Percentiles rank a stretch among this genome's conserved stretches.
Evolutionary conservation across 1,139 yeast species (phyloP).

Genomic region (Suhomyces atakaporum): DNA sequence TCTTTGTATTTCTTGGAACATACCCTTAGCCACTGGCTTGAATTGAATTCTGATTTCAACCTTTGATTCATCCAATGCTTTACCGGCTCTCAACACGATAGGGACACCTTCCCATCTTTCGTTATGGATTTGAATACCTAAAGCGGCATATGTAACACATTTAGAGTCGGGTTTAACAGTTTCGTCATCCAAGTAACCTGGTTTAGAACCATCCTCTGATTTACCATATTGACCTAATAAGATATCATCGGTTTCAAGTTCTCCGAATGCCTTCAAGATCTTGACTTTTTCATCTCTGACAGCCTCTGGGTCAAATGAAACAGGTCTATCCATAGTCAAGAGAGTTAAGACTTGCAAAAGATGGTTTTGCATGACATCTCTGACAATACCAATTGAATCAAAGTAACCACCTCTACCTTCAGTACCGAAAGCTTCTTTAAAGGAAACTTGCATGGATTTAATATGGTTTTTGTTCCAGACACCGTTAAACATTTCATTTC

Average conservation of each 20-base stretch:
- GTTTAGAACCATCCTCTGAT: slow-evolving; percentile 85
- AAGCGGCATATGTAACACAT: slow-evolving; percentile 91
- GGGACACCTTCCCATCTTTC: slow-evolving; percentile 99
- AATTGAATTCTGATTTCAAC: slow-evolving; percentile 95
- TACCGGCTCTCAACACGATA: slow-evolving; percentile 92
- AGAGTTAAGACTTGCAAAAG: slow-evolving; percentile 88
- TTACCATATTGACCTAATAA: slow-evolving; percentile 85
- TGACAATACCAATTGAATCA: slow-evolving; percentile 89
- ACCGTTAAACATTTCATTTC: slow-evolving; percentile 80
- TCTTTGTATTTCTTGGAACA: slow-evolving; percentile 78
- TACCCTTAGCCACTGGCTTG: slow-evolving; percentile 81
- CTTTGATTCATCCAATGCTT: slow-evolving; percentile 87
- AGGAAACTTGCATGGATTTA: slow-evolving; percentile 78
- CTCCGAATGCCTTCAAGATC: slow-evolving; percentile 78
- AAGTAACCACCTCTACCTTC: slow-evolving; percentile 99
- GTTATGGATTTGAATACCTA: slow-evolving; percentile 74
- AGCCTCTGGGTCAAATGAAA: slow-evolving; percentile 84
- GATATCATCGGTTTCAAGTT: slow-evolving; percentile 65
- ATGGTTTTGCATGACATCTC: slow-evolving; percentile 99
- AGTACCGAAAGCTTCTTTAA: slow-evolving; percentile 96
- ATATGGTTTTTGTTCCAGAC: slow-evolving; percentile 85
- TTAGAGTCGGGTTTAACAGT: slow-evolving; percentile 83
- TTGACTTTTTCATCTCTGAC: slow-evolving; percentile 96
- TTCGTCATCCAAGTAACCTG: slow-evolving; percentile 88
- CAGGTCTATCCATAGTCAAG: slow-evolving; percentile 95